Conservation (phyloP, 1,139 yeast species). For the Petasospora fabianii region DNA sequence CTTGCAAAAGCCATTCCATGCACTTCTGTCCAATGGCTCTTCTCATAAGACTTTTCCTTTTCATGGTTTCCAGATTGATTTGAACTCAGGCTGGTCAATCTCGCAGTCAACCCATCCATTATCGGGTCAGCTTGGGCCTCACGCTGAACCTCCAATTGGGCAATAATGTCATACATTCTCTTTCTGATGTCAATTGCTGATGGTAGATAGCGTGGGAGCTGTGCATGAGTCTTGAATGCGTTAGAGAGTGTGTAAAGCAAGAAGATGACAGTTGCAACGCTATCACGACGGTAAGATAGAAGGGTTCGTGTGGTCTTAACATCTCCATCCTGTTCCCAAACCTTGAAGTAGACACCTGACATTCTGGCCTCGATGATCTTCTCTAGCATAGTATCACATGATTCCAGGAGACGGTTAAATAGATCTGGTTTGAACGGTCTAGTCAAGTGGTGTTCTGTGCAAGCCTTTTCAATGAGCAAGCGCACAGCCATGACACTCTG, state of each 20-base stretch:
- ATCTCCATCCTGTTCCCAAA: conserved; percentile 40
- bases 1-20: conserved; percentile 48
- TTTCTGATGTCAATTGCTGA: conserved; percentile 42
- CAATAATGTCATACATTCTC: conserved; percentile 38
- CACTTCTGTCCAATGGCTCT: conserved; percentile 42
- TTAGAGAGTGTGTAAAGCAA: conserved; percentile 40
- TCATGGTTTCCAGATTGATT: too few relatives aligned
- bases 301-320: conserved; percentile 36
- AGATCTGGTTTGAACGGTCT: conserved; percentile 28
- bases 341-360: conserved; percentile 43
- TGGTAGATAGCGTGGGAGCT: conserved; percentile 42
- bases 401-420: conserved; percentile 32
- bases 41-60: conserved; percentile 26
- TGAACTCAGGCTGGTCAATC: too few relatives aligned
- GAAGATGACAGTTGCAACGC: conserved; percentile 43
- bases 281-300: conserved; percentile 42
- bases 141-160: conserved; percentile 27
- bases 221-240: conserved; percentile 31
- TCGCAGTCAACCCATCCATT: conserved; percentile 14
- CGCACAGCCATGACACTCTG: conserved; percentile 39
- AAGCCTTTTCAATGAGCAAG: conserved; percentile 35
- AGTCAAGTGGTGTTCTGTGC: conserved; percentile 36
- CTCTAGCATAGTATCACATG: conserved; percentile 39
- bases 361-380: conserved; percentile 45
- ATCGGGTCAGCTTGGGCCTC: conserved; percentile 6